Evolutionary conservation across 2,329 filamentous ascomycete genomes (phyloP).

Genomic region (Neofusicoccum ribis): DNA sequence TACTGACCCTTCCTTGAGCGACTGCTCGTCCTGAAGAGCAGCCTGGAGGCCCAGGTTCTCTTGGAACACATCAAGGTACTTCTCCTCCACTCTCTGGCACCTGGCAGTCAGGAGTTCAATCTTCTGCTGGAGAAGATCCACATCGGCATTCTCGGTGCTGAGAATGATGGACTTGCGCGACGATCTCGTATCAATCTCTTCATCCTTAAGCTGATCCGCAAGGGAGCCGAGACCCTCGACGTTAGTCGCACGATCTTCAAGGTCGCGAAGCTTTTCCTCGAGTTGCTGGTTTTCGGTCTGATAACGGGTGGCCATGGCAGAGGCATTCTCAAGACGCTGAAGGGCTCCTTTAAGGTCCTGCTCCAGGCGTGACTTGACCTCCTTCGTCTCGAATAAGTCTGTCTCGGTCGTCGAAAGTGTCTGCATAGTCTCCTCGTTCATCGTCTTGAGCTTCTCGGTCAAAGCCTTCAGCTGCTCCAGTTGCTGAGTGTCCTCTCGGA

Average conservation of each 20-base stretch:
- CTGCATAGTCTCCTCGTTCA: constrained; percentile 52
- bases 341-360: constrained; percentile 49
- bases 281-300: constrained; percentile 51
- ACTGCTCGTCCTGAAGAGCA: constrained; percentile 34
- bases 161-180: constrained; percentile 16
- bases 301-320: constrained; percentile 49
- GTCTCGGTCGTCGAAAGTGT: constrained; percentile 53
- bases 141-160: constrained; percentile 17
- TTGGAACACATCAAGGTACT: constrained; percentile 44
- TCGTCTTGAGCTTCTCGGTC: constrained; percentile 48
- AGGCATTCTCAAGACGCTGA: constrained; percentile 49
- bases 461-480: constrained; percentile 47
- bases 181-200: constrained; percentile 2
- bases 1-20: constrained; percentile 28
- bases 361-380: constrained; percentile 48
- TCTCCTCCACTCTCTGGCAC: constrained; percentile 38
- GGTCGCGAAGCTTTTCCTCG: constrained; percentile 46
- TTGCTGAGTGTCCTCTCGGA: constrained; percentile 46
- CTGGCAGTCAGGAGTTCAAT: constrained; percentile 40
- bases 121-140: constrained; percentile 41
- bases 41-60: constrained; percentile 41
- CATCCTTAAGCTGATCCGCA: constrained; percentile 39
- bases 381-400: constrained; percentile 53
- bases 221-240: constrained; percentile 31
- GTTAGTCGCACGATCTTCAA: constrained; percentile 28